Evolutionary conservation across 2,329 filamentous ascomycete genomes (phyloP).

Genomic region (Penicillium sp.): DNA sequence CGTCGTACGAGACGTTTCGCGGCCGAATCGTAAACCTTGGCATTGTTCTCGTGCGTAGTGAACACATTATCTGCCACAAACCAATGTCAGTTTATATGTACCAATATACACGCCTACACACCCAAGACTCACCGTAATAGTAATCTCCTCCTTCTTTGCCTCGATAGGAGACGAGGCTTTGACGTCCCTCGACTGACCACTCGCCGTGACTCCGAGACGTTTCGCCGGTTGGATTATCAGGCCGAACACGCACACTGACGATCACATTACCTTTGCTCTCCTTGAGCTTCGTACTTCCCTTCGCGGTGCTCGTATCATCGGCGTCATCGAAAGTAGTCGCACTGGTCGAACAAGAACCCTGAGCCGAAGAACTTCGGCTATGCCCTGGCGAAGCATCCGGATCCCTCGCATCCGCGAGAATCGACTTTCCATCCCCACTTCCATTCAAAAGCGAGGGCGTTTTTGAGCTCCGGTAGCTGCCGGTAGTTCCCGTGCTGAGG

Average conservation of each 20-base stretch:
- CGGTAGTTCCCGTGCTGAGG: slow-evolving; percentile 58
- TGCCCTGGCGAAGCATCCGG: slow-evolving; percentile 83
- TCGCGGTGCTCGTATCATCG: slow-evolving; percentile 55
- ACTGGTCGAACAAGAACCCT: slow-evolving; percentile 89
- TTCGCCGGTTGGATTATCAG: slow-evolving; percentile 69
- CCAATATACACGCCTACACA: no score
- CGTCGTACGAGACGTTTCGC: slow-evolving; percentile 92
- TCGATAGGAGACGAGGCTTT: slow-evolving; percentile 78
- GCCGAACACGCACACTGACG: slow-evolving; percentile 91
- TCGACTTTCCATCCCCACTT: slow-evolving; percentile 75
- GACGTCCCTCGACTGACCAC: slow-evolving; percentile 88
- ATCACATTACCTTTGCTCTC: slow-evolving; percentile 93
- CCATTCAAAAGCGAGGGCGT: slow-evolving; percentile 80
- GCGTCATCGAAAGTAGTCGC: slow-evolving; percentile 86
- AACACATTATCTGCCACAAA: slow-evolving; percentile 84
- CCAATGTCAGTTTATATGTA: slow-evolving; percentile 9
- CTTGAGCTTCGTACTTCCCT: slow-evolving; percentile 46
- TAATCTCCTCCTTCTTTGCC: slow-evolving; percentile 93
- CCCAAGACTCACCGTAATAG: slow-evolving; percentile 71
- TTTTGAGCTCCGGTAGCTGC: slow-evolving; percentile 53
- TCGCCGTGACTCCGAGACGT: slow-evolving; percentile 72
- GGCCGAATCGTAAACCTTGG: slow-evolving; percentile 89
- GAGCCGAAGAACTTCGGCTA: slow-evolving; percentile 87
- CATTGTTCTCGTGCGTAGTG: slow-evolving; percentile 89
- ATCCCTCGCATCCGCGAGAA: slow-evolving; percentile 66